A percentile compares a stretch with the other conserved stretches of the same genome.
phyloP scores from a whole-genome alignment of 176 grass and related monocot species.

The Triticum turgidum region DNA sequence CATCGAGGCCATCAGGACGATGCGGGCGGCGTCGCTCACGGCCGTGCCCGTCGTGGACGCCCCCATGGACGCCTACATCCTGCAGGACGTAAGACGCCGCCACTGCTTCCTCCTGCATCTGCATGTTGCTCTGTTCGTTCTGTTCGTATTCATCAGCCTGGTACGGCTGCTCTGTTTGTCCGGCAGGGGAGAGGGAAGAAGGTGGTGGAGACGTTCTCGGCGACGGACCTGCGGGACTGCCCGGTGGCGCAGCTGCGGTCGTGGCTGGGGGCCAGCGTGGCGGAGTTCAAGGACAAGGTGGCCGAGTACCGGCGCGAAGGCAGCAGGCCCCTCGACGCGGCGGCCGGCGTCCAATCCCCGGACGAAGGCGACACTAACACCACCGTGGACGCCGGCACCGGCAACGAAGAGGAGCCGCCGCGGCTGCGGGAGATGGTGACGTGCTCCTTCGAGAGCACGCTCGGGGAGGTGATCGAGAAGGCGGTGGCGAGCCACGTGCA shows the following conservation, averaged over 20 bases:
- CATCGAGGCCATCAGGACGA: conserved; percentile 60
- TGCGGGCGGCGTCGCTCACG: conserved; percentile 60
- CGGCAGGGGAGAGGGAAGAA: conserved; percentile 65
- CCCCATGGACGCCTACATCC: background rate
- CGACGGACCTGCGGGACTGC: conserved; percentile 66
- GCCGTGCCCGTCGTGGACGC: conserved; percentile 81
- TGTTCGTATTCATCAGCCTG: background rate
- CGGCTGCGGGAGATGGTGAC: conserved; percentile 38
- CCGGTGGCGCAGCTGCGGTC: conserved; percentile 48
- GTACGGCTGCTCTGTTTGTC: background rate
- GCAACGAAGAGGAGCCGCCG: background rate
- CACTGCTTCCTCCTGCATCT: background rate
- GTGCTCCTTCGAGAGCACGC: conserved; percentile 50
- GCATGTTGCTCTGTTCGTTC: background rate
- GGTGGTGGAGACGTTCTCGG: conserved; percentile 75
- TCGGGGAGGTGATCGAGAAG: conserved; percentile 54
- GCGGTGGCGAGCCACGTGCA: conserved; percentile 59
- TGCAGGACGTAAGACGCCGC: conserved; percentile 41
- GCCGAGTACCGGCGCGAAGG: background rate
- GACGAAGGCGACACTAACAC: background rate
- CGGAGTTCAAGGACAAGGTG: conserved; percentile 74
- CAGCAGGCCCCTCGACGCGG: background rate
- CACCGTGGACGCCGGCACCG: background rate
- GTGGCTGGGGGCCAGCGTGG: conserved; percentile 52
- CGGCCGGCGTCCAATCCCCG: background rate